A percentile compares a stretch with the other conserved stretches of the same genome.
Evolutionary conservation across 2,329 filamentous ascomycete genomes (phyloP).

Genomic region (Lasiodiplodia sp.): DNA sequence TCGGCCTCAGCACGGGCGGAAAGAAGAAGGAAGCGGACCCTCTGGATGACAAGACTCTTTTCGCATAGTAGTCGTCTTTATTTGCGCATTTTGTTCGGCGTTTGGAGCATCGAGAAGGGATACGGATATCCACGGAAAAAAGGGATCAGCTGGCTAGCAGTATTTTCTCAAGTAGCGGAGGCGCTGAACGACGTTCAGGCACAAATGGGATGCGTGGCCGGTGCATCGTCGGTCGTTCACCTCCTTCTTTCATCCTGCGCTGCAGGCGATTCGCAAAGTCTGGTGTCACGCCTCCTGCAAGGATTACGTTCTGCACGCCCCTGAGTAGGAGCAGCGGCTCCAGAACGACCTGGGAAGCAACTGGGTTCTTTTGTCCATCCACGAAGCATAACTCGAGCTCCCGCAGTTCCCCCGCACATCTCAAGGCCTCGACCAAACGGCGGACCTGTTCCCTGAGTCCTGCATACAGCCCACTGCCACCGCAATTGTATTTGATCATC

Average conservation of each 20-base stretch:
- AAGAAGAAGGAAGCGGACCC: constrained; percentile 69
- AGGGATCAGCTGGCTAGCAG: constrained; percentile 29
- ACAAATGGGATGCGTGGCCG: constrained; percentile 25
- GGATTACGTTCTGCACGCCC: constrained; percentile 44
- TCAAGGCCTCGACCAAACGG: constrained; percentile 50
- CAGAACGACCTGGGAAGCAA: constrained; percentile 51
- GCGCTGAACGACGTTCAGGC: constrained; percentile 24
- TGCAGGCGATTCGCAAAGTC: constrained; percentile 46
- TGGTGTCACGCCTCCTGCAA: constrained; percentile 49
- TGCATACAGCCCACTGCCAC: constrained; percentile 52
- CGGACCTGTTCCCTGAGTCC: constrained; percentile 51
- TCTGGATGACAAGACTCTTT: constrained; percentile 78
- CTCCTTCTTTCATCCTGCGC: constrained; percentile 40
- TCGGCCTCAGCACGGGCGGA: constrained; percentile 77
- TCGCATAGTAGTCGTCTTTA: constrained; percentile 62
- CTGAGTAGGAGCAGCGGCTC: constrained; percentile 50
- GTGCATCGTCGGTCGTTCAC: constrained; percentile 23
- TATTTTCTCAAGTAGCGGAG: constrained; percentile 29
- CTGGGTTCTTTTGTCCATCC: constrained; percentile 44
- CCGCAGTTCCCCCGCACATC: constrained; percentile 35
- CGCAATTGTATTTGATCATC: constrained; percentile 61
- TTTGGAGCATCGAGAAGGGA: constrained; percentile 28
- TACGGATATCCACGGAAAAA: constrained; percentile 29
- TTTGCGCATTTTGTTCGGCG: constrained; percentile 28
- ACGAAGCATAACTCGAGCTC: constrained; percentile 43